Evolutionary conservation across 2,329 filamentous ascomycete genomes (phyloP).

Genomic region (Colletotrichum tamarilloi): DNA sequence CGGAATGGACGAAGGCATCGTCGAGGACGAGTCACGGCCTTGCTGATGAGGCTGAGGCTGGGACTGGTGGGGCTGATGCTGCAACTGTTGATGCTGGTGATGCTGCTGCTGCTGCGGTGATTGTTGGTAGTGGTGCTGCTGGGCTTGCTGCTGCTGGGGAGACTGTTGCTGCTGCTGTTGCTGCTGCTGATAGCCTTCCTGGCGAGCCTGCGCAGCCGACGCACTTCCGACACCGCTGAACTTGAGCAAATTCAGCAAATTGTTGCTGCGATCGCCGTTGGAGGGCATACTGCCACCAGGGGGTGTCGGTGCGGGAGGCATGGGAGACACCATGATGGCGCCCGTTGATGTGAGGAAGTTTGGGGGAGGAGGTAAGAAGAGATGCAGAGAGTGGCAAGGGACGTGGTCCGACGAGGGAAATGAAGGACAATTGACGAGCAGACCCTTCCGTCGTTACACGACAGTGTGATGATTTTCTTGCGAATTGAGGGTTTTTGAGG

Average conservation of each 20-base stretch:
- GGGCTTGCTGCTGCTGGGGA: conserved; percentile 25
- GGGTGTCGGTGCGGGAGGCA: conserved; percentile 64
- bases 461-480: not conserved
- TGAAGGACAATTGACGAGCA: conserved; percentile 28
- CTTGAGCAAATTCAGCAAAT: conserved; percentile 71
- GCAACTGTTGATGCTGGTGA: conserved; percentile 36
- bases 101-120: conserved; percentile 31
- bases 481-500: not conserved
- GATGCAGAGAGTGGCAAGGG: conserved; percentile 6
- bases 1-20: conserved; percentile 45
- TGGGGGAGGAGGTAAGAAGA: conserved; percentile 2
- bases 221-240: conserved; percentile 57
- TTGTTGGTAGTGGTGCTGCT: conserved; percentile 25
- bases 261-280: conserved; percentile 61
- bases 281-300: conserved; percentile 51
- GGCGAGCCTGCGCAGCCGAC: conserved; percentile 34
- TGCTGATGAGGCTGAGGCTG: conserved; percentile 40
- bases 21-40: conserved; percentile 38
- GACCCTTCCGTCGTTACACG: conserved; percentile 33
- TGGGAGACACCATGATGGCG: conserved; percentile 46
- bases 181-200: conserved; percentile 44
- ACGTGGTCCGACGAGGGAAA: conserved; percentile 30
- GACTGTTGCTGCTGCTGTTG: conserved; percentile 43
- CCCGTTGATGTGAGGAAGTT: not conserved
- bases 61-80: conserved; percentile 36